Conservation (phyloP, 164 flowering plant species). For the Annona cherimola region DNA sequence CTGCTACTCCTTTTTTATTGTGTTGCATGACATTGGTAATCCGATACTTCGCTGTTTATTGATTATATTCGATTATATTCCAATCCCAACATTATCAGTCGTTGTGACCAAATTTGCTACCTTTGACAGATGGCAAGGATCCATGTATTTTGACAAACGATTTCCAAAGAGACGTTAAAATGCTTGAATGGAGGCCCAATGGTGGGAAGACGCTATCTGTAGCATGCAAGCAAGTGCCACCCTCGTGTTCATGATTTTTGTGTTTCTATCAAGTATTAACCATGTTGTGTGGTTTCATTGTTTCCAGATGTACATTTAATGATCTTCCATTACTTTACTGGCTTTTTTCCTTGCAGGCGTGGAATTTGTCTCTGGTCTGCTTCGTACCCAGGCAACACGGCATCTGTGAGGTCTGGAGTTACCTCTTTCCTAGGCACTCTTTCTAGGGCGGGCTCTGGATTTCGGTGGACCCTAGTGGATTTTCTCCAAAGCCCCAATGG, state of each 20-base stretch:
- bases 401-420: conserved; percentile 73
- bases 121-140: conserved; percentile 11
- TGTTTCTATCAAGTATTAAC: neutral
- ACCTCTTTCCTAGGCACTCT: conserved; percentile 53
- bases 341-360: conserved; percentile 48
- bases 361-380: conserved; percentile 97
- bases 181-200: conserved; percentile 93
- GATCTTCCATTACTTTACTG: neutral
- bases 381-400: conserved; percentile 84
- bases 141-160: conserved; percentile 65
- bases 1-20: too few species aligned
- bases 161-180: conserved; percentile 61
- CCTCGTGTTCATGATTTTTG: conserved; percentile 4
- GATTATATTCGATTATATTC: neutral
- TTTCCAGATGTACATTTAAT: neutral
- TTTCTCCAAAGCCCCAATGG: conserved; percentile 55
- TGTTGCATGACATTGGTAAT: neutral
- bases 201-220: conserved; percentile 88
- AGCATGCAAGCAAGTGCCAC: conserved; percentile 77
- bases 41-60: neutral
- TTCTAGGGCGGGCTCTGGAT: conserved; percentile 77
- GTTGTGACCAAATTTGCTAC: neutral
- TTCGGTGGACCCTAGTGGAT: conserved; percentile 81
- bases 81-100: neutral
- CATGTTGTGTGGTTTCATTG: neutral